These are phyloP conservation scores for Triadica sebifera DNA, from an alignment of 345 rosid genomes.

Conservation along the genomic window DNA sequence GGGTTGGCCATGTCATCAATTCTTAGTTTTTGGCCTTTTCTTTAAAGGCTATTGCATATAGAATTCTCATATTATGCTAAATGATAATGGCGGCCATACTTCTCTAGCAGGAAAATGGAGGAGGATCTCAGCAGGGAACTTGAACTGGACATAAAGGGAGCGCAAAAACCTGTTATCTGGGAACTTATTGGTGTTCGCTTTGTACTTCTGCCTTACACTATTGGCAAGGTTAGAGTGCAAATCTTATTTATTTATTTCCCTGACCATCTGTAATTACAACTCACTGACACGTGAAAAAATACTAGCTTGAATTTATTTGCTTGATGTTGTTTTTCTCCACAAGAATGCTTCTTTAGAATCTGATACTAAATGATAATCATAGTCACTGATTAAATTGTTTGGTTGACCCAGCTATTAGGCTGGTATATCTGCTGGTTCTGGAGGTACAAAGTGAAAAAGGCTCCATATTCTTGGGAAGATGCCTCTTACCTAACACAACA, in stretches of 20 bases:
- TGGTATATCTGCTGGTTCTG: conserved; percentile 81
- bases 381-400: conserved; percentile 17
- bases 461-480: conserved; percentile 89
- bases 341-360: conserved; percentile 1
- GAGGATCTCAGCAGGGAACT: conserved; percentile 95
- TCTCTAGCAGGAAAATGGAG: conserved; percentile 57
- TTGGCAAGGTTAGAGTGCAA: conserved; percentile 55
- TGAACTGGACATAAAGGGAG: conserved; percentile 83
- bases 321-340: background rate
- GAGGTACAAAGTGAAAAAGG: conserved; percentile 73
- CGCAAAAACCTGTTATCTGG: conserved; percentile 79
- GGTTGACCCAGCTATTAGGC: conserved; percentile 47
- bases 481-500: conserved; percentile 70
- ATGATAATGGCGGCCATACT: background rate
- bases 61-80: background rate
- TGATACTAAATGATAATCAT: conserved; percentile 3
- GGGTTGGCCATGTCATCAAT: background rate
- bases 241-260: background rate
- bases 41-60: background rate
- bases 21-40: background rate
- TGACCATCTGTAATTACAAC: background rate
- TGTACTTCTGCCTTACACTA: conserved; percentile 71
- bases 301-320: background rate
- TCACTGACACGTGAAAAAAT: background rate
- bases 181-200: conserved; percentile 67